Base-by-base conservation (phyloP, 148 eudicot genomes). In the Rhododendron griersonianum region DNA sequence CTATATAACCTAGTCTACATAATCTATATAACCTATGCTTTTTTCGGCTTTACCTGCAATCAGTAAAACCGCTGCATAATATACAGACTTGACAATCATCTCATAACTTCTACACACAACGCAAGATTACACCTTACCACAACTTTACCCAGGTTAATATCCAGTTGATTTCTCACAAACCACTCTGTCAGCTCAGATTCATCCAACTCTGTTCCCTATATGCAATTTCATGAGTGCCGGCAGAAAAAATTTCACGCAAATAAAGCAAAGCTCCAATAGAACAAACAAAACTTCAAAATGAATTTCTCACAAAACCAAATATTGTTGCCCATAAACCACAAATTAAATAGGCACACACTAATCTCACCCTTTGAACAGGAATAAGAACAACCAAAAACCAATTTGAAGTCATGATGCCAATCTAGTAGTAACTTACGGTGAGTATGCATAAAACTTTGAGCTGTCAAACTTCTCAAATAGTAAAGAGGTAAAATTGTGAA, bases 31-130 rank as follows among this genome's bases (percentile, higher is more conserved):
- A n/a, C n/a, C n/a, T n/a, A n/a, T n/a, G 98, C 98, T 92, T 91
- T 91, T n/a, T 96, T 91, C 86, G 95, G 98, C 89, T 96, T 96
- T 41, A 96, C 98, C 98, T 96, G 87, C 71, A 86, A 87, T 65
- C 44, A 21, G 67, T 7, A 15, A 30, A 50, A 28, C 30, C 45
- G 45, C 45, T 41, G 61, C 45, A 85, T 63, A 51, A 13, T 3
- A 84, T 47, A 61, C 16, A 85, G 82, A 30, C 35, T 45, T 33
- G 47, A 71, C 78, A 71, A 71, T 69, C 75, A 81, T 65, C 85
- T 44, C 37, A 44, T 13, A 86, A 50, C 15, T 15, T 53, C 39
- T 39, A 35, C 39, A 74, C 21, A 55, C 25, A 71, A 61, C 6
- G 33, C 55, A 53, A 55, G 50, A 84, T 57, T 33, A 85, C 75